Percentiles rank a stretch among this genome's conserved stretches.
These are phyloP conservation scores for Danielia reshetovae DNA, from an alignment of 805 yeast species.

Conservation along the genomic window DNA sequence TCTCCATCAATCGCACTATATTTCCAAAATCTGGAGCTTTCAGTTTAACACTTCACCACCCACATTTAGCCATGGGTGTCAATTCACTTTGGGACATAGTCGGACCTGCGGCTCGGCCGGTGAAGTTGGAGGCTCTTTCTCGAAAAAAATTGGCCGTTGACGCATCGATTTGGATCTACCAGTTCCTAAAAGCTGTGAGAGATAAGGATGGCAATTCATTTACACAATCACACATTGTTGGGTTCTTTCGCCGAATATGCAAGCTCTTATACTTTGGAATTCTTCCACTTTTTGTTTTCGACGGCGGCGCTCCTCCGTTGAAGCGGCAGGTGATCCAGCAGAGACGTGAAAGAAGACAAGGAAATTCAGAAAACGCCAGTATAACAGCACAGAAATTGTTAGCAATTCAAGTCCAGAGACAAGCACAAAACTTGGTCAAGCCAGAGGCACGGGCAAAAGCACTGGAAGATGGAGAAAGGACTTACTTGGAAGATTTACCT, in stretches of 20 bases:
- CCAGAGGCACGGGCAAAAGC: slow-evolving; percentile 22
- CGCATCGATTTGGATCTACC: slow-evolving; percentile 98
- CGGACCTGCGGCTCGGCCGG: slow-evolving; percentile 88
- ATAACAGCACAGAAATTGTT: slow-evolving; percentile 77
- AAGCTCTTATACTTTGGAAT: slow-evolving; percentile 85
- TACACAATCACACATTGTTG: slow-evolving; percentile 84
- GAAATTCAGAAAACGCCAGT: slow-evolving; percentile 62
- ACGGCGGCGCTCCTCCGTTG: slow-evolving; percentile 88
- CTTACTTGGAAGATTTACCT: slow-evolving; percentile 26
- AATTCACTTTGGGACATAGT: slow-evolving; percentile 90
- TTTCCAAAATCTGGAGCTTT: too few relatives aligned
- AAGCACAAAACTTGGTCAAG: slow-evolving; percentile 15
- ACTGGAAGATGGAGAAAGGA: slow-evolving; percentile 3
- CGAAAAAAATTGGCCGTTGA: slow-evolving; percentile 86
- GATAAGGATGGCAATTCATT: slow-evolving; percentile 78
- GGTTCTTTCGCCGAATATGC: slow-evolving; percentile 91
- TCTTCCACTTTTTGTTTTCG: slow-evolving; percentile 86
- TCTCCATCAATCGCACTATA: too few relatives aligned
- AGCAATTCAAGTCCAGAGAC: slow-evolving; percentile 71
- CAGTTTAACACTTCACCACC: background rate
- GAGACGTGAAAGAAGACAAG: slow-evolving; percentile 71
- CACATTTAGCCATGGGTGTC: slow-evolving; percentile 71
- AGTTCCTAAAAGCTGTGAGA: slow-evolving; percentile 90
- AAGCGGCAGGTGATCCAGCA: slow-evolving; percentile 74
- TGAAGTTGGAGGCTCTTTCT: slow-evolving; percentile 77